phyloP scores from a whole-genome alignment of 108 stramenopile species.

The Mayamaea pseudoterrestris region DNA sequence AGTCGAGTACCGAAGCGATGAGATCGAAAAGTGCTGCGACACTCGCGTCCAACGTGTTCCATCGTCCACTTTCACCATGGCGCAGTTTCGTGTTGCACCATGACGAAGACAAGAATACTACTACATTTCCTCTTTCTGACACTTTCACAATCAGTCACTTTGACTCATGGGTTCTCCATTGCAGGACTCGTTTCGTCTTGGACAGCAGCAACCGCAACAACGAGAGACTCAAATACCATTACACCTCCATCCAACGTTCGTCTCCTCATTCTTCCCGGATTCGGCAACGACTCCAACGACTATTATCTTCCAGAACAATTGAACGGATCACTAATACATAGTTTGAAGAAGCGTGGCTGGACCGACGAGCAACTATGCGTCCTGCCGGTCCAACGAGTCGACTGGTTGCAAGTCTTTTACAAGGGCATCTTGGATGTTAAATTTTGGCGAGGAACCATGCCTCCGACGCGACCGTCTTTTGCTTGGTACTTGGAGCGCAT shows the following conservation, averaged over 20 bases:
- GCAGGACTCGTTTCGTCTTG: too few species aligned
- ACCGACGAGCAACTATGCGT: constrained; percentile 38
- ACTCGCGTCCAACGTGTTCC: too few species aligned
- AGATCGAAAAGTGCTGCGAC: too few species aligned
- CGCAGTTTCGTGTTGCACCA: too few species aligned
- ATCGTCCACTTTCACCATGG: too few species aligned
- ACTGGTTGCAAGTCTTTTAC: constrained; percentile 76
- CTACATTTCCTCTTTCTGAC: too few species aligned
- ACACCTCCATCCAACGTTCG: constrained; percentile 5
- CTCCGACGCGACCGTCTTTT: constrained; percentile 58
- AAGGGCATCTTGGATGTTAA: constrained; percentile 52
- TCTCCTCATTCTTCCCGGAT: constrained; percentile 63
- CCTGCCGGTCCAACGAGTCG: constrained; percentile 58
- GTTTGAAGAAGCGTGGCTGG: constrained; percentile 12
- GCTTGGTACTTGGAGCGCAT: constrained; percentile 79
- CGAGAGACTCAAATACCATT: background rate
- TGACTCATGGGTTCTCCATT: too few species aligned
- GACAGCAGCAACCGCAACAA: too few species aligned
- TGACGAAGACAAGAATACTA: too few species aligned
- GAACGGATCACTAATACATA: constrained; percentile 11
- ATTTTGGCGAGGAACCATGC: constrained; percentile 54
- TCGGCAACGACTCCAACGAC: constrained; percentile 72
- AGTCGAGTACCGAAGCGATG: too few species aligned
- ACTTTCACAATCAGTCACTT: too few species aligned
- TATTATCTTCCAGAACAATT: constrained; percentile 40